phyloP scores from a whole-genome alignment of 257 asterid species.

The Solanum raphanifolium region DNA sequence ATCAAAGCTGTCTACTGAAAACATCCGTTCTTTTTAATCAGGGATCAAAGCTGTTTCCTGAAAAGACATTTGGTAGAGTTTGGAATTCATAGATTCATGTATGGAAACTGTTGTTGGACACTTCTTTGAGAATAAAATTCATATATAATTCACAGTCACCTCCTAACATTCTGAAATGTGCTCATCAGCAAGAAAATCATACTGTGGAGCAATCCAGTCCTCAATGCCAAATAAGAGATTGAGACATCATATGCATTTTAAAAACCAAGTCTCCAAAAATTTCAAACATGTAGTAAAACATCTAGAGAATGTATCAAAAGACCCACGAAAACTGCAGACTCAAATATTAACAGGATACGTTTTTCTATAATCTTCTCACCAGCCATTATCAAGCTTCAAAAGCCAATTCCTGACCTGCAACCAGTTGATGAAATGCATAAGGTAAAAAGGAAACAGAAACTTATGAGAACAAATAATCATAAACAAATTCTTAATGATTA shows the following conservation, averaged over 20 bases:
- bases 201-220: neutral
- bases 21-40: neutral
- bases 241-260: neutral
- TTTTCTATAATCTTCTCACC: conserved; percentile 47
- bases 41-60: neutral
- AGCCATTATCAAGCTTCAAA: conserved; percentile 35
- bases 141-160: neutral
- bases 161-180: neutral
- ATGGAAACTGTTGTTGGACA: neutral
- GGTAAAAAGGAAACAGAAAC: neutral
- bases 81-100: neutral
- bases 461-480: neutral
- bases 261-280: neutral
- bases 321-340: neutral
- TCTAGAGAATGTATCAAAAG: neutral
- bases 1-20: neutral
- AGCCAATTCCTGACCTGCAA: conserved; percentile 20
- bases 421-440: neutral
- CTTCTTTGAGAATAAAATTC: neutral
- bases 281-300: neutral
- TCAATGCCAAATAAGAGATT: neutral
- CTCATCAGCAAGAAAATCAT: neutral
- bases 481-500: neutral
- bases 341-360: conserved; percentile 20
- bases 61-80: neutral